Conservation (phyloP, 2,329 filamentous ascomycete species). For the Pseudocercospora macadamiae region DNA sequence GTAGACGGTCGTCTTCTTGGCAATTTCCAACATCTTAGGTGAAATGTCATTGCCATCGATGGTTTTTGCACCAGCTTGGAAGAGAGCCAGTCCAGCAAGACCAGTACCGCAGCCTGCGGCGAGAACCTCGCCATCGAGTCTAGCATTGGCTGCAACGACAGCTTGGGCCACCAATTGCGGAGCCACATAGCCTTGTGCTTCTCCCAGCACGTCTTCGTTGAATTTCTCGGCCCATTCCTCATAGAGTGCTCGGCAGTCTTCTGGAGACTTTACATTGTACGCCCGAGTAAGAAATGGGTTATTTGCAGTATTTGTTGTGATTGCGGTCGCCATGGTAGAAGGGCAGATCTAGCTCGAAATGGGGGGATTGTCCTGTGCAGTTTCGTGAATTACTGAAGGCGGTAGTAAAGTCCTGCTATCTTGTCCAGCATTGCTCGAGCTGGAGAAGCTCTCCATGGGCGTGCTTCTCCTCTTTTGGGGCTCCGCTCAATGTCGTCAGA, state of each 20-base stretch:
- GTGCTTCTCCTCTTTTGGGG: not conserved
- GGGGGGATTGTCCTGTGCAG: not conserved
- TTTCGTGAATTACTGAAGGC: not conserved
- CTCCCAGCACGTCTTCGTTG: slow-evolving; percentile 44
- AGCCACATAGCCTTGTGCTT: slow-evolving; percentile 44
- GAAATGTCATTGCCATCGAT: slow-evolving; percentile 58
- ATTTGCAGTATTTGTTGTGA: slow-evolving; percentile 20
- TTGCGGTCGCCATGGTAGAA: not conserved
- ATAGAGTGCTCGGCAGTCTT: slow-evolving; percentile 47
- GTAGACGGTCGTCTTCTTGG: slow-evolving; percentile 52
- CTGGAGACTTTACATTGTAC: slow-evolving; percentile 40
- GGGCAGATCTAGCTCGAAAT: not conserved
- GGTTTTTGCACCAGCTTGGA: slow-evolving; percentile 45
- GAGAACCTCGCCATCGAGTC: slow-evolving; percentile 43
- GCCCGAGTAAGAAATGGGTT: slow-evolving; percentile 41
- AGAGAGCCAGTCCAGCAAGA: slow-evolving; percentile 53
- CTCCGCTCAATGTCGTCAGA: not conserved
- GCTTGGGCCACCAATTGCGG: slow-evolving; percentile 45
- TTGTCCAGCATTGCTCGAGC: not conserved
- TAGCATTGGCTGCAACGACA: slow-evolving; percentile 25
- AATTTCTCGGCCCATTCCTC: slow-evolving; percentile 51
- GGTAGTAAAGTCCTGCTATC: not conserved
- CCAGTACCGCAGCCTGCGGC: slow-evolving; percentile 63
- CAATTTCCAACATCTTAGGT: slow-evolving; percentile 56
- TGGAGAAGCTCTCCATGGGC: not conserved